phyloP scores from a whole-genome alignment of 2,329 filamentous ascomycete species.

The Calonectria pteridis region DNA sequence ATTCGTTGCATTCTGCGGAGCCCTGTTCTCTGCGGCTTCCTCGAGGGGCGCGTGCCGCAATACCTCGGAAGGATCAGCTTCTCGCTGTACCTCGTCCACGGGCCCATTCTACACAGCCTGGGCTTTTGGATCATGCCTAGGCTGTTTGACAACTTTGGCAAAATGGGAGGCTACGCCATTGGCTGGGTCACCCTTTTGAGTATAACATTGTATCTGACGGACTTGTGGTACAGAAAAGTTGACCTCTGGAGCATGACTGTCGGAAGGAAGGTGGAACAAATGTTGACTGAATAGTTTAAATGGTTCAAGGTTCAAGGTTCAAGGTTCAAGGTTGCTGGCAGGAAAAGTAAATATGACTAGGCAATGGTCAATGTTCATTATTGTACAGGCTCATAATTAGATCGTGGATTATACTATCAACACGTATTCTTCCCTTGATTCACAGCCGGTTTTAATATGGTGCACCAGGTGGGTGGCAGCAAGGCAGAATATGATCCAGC shows the following conservation, averaged over 20 bases:
- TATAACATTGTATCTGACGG: constrained; percentile 50
- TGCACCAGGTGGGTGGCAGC: not conserved
- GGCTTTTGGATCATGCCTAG: constrained; percentile 69
- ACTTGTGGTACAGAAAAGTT: constrained; percentile 52
- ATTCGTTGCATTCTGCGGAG: constrained; percentile 52
- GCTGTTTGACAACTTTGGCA: constrained; percentile 53
- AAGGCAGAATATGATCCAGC: not conserved
- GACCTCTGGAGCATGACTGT: constrained; percentile 54
- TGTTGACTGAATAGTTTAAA: constrained; percentile 24
- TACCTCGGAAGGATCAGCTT: constrained; percentile 56
- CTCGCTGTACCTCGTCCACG: constrained; percentile 59
- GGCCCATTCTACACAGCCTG: constrained; percentile 69
- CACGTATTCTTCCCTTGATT: not conserved
- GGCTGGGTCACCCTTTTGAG: constrained; percentile 49
- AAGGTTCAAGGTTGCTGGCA: too few species aligned
- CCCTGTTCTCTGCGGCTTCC: constrained; percentile 40
- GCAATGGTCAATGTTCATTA: not conserved
- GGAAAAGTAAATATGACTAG: not conserved
- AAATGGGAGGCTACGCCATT: constrained; percentile 44
- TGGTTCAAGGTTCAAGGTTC: not conserved
- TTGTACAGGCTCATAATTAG: not conserved
- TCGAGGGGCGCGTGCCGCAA: constrained; percentile 50
- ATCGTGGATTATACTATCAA: not conserved
- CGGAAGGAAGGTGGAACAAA: constrained; percentile 51
- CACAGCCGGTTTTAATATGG: not conserved